Conservation (phyloP, 306 rosid genomes). For the Argentina anserina region DNA sequence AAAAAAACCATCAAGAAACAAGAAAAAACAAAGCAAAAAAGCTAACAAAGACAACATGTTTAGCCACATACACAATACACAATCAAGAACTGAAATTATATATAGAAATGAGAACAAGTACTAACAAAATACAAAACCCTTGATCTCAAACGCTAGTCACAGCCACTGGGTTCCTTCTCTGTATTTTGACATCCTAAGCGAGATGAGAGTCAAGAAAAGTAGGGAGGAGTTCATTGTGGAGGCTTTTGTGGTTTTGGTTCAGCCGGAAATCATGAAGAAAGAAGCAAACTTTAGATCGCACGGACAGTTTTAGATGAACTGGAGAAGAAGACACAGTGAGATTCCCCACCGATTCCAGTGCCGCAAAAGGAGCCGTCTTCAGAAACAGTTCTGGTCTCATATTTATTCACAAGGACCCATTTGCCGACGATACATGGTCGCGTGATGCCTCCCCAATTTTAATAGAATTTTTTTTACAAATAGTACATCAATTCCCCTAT, state of each 20-base stretch:
- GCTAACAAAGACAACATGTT: neutral
- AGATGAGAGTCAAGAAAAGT: slow-evolving; percentile 33
- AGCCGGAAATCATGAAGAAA: too few species aligned
- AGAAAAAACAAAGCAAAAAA: neutral
- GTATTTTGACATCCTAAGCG: slow-evolving; percentile 42
- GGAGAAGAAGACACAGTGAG: too few species aligned
- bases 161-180: slow-evolving; percentile 22
- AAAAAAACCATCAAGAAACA: neutral
- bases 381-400: too few species aligned
- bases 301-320: neutral
- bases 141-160: slow-evolving; percentile 79
- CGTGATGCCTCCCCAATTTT: too few species aligned
- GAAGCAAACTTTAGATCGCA: neutral
- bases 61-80: neutral
- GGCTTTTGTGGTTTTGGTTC: neutral
- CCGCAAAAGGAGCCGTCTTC: too few species aligned
- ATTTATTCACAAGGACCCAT: too few species aligned
- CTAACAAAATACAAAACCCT: slow-evolving; percentile 62
- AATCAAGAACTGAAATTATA: neutral
- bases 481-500: too few species aligned
- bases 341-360: too few species aligned
- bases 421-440: too few species aligned
- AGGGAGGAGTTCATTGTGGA: neutral
- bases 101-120: neutral
- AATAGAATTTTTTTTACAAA: too few species aligned